Evolutionary conservation across 768 basidiomycete species (phyloP).

Genomic region (Suillus subalutaceus): DNA sequence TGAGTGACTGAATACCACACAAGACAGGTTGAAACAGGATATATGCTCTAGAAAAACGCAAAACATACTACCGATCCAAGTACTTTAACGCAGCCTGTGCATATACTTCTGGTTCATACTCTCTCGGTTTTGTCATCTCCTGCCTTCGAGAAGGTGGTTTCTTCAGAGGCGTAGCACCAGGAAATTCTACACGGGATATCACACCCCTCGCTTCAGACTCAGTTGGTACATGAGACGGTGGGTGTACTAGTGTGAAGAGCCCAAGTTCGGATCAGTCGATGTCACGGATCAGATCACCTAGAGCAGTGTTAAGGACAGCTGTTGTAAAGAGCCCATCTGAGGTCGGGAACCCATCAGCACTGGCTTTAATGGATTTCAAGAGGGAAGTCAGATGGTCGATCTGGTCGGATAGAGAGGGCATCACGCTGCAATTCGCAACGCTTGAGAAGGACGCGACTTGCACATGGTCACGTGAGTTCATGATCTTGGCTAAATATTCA

Average conservation of each 20-base stretch:
- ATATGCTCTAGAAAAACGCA: neutral
- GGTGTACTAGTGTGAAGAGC: conserved; percentile 63
- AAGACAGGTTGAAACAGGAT: conserved; percentile 25
- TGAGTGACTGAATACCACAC: conserved; percentile 43
- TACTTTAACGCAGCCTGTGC: conserved; percentile 76
- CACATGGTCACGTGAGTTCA: conserved; percentile 7
- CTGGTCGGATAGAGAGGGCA: conserved; percentile 65
- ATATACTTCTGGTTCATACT: conserved; percentile 74
- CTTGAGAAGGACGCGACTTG: neutral
- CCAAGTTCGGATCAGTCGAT: conserved; percentile 78
- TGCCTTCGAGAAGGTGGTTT: conserved; percentile 45
- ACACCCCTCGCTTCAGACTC: conserved; percentile 42
- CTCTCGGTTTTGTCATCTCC: conserved; percentile 37
- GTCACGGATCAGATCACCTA: conserved; percentile 81
- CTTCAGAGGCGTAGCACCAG: conserved; percentile 71
- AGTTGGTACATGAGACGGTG: conserved; percentile 25
- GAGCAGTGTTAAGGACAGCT: conserved; percentile 62
- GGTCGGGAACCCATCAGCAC: conserved; percentile 20
- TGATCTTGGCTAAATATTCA: too few relatives aligned
- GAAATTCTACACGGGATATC: conserved; percentile 66
- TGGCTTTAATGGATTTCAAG: conserved; percentile 52
- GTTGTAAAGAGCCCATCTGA: conserved; percentile 50
- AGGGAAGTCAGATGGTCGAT: conserved; percentile 65
- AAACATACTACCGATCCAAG: conserved; percentile 73
- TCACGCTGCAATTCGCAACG: conserved; percentile 20